Base-by-base conservation (phyloP, 305 asterid genomes). In the Caryopteris hybrid region DNA sequence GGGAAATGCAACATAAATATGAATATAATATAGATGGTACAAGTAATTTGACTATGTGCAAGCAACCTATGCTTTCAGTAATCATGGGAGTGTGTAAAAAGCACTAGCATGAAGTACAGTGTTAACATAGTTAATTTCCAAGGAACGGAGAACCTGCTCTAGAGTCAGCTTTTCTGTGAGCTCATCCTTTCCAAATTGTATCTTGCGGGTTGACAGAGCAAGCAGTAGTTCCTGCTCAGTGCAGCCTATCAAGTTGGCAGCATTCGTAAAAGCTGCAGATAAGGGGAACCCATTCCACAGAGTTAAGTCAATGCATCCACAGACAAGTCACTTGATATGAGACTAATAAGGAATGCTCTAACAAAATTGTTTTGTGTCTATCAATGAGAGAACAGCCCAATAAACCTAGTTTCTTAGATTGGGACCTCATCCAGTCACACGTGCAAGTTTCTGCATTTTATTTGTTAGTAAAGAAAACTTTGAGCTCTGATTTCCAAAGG, bases 231-330 rank as follows among this genome's bases (percentile, higher is more conserved):
- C 96, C 74, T 76, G 71, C 58, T 70, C 74, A 74, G 69, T 77
- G 79, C 99, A 93, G 67, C 99, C 96, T 18, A 93, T 81, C 87
- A 93, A 85, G 79, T 73, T 70, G 72, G 94, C 91, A 79, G 97
- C 90, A 78, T 78, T 85, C 69, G 76, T 66, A 72, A 85, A 81
- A 77, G 98, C 98, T 92, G 95, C 73, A 69, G 20, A 73, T 56
- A 69, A 62, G 70, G 56, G 70, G 23, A 74, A 23, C 58, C 38
- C 31, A 65, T 16, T 58, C 54, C 64, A 46, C 18, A 67, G 14
- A 73, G 74, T 65, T 59, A 61, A 78, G 74, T 59, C 36, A 60
- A 65, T 51, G 57, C 74, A 76, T 54, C 74, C n/a, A 47, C 47
- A 27, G 21, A 64, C 3, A 66, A 23, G 54, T 52, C 46, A 33